Evolutionary conservation across 2,329 filamentous ascomycete genomes (phyloP).

Genomic region (Aureobasidium sp.): DNA sequence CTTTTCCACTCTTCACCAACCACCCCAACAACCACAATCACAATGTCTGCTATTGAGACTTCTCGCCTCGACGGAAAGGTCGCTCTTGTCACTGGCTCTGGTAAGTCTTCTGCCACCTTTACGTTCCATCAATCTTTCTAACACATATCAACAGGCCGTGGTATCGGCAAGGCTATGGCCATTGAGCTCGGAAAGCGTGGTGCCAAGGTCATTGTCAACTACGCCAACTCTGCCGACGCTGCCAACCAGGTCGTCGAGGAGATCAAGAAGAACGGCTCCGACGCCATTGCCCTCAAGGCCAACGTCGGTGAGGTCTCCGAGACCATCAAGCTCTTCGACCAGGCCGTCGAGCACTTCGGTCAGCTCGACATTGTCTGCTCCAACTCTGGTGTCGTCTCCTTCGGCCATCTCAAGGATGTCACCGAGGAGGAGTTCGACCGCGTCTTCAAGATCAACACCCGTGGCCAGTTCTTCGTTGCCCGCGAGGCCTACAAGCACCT

Average conservation of each 20-base stretch:
- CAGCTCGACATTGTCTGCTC: slow-evolving; percentile 64
- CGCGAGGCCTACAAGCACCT: slow-evolving; percentile 50
- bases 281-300: slow-evolving; percentile 59
- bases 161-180: slow-evolving; percentile 61
- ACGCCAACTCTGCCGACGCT: slow-evolving; percentile 57
- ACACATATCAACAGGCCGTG: slow-evolving; percentile 44
- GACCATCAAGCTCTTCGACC: slow-evolving; percentile 56
- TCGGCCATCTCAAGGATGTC: slow-evolving; percentile 48
- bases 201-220: slow-evolving; percentile 61
- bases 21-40: slow-evolving; percentile 22
- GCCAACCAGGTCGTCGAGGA: slow-evolving; percentile 59
- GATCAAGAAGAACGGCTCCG: slow-evolving; percentile 58
- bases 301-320: slow-evolving; percentile 60
- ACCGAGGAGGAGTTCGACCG: slow-evolving; percentile 51
- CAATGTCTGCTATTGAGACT: slow-evolving; percentile 36
- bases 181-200: slow-evolving; percentile 58
- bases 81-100: slow-evolving; percentile 48
- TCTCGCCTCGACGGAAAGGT: slow-evolving; percentile 49
- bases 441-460: slow-evolving; percentile 56
- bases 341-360: slow-evolving; percentile 58
- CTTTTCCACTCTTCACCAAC: slow-evolving; percentile 4
- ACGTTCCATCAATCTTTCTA: background rate
- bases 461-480: slow-evolving; percentile 58
- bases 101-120: slow-evolving; percentile 25
- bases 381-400: slow-evolving; percentile 55